Base-by-base conservation (phyloP, 805 yeast genomes). In the Candida orba region DNA sequence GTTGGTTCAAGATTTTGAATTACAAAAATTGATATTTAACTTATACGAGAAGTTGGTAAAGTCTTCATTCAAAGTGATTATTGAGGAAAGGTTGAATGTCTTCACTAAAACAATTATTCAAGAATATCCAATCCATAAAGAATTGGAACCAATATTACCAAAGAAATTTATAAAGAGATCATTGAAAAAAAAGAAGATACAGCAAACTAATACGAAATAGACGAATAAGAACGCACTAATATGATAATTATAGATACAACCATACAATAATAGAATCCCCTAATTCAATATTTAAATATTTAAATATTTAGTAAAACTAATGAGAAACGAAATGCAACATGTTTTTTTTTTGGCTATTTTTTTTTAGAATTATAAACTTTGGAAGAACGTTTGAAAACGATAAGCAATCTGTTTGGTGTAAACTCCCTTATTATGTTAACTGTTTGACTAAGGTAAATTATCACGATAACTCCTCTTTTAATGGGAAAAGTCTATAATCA, bases 401-500 rank as follows among this genome's bases (percentile, higher is more conserved):
- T 25, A 12, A 27, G 29, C 13, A 27, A 27, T 13, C 9, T 27
- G 14, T 25, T 20, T 20, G 4, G 5, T 20, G 22, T 20, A 20
- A 5, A 4, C 22, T 20, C 5, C 22, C 22, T 20, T 20, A 20
- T 20, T 20, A 20, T 20, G 22, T 20, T 20, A 4, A 20, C 22
- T 27, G 27, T 25, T 25, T 6, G 9, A 27, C 13, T 10, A 9
- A 27, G 29, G 14, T 27, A 27, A 13, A 35, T 34, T 23, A 15
- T 10, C 15, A 10, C 3, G 7, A 20, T 20, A 20, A 20, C n/a
- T 22, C 20, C 13, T 34, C 32, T n/a, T 41, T 42, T 40, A 49
- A 15, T 27, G 57, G 56, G 38, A 52, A 49, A 34, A 52, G 49
- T 47, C 58, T 60, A 45, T 57, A 53, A 18, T 54, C 53, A 25